Base-by-base conservation (phyloP, 2,329 filamentous ascomycete genomes). In the Helminthosporium solani region DNA sequence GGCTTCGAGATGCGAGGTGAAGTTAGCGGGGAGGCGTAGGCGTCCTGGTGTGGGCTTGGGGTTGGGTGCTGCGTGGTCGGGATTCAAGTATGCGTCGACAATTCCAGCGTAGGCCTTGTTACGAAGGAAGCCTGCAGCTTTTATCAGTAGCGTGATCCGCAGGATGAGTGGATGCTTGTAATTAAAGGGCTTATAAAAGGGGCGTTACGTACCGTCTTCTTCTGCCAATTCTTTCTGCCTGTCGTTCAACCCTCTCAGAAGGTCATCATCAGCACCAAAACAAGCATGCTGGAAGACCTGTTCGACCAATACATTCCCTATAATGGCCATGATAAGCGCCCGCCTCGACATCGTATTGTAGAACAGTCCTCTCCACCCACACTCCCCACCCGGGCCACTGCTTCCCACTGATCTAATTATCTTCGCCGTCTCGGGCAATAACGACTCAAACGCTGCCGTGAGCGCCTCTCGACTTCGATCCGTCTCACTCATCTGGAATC, bases 261-360 rank as follows among this genome's bases (percentile, higher is more conserved):
- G 33, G 2, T 23, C 46, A 15, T 34, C 27, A 2, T 16, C 34
- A 0, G 49, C 61, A 0, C 65, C 65, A 28, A 68, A 66, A 33
- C 61, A 61, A 0, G 38, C 18, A 40, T 62, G 58, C 35, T 54
- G 37, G 20, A 66, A 61, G 0, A 68, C 61, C 25, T 68, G 61
- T 43, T 70, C 60, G 1, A 54, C 46, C 3, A 70, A 16, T 7
- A 66, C 57, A 18, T 67, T 66, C 1, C 65, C 61, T 0, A 68
- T 52, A 7, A 70, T 53, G 2, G 35, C 64, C 42, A 50, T 56
- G 0, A 64, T 57, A 2, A 68, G 33, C 3, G 60, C 58, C 2
- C 38, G 44, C 7, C 64, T 31, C 42, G 61, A 60, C 30, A 47
- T 20, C 11, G 23, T 16, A 4, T 58, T 33, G 0, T 40, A 14